Percentiles rank a stretch among this genome's conserved stretches.
phyloP scores from a whole-genome alignment of 2,329 filamentous ascomycete species.

The Colletotrichum aenigma region DNA sequence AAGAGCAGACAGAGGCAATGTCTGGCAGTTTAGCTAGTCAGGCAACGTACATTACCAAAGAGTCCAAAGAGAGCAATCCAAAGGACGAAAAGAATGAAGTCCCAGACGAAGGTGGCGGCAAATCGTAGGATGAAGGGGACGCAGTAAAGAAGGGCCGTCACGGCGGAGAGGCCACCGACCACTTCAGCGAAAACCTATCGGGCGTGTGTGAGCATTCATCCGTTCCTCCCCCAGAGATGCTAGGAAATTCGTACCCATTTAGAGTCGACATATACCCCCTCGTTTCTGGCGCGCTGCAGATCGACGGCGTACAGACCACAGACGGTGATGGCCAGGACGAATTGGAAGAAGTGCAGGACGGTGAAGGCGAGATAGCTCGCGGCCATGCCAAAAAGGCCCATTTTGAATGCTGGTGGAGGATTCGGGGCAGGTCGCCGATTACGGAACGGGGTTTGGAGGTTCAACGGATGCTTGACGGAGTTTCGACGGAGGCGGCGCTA shows the following conservation, averaged over 20 bases:
- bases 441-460: neutral
- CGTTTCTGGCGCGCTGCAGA: slow-evolving; percentile 57
- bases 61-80: slow-evolving; percentile 85
- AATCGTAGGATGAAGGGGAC: slow-evolving; percentile 64
- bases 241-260: slow-evolving; percentile 66
- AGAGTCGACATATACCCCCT: slow-evolving; percentile 57
- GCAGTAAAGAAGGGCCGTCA: slow-evolving; percentile 69
- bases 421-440: neutral
- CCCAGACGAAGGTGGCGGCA: slow-evolving; percentile 67
- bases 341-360: slow-evolving; percentile 74
- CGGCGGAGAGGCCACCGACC: slow-evolving; percentile 67
- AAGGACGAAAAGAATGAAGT: slow-evolving; percentile 73
- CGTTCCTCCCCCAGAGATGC: neutral
- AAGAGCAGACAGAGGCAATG: neutral
- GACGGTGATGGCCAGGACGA: slow-evolving; percentile 77
- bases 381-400: slow-evolving; percentile 50
- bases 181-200: slow-evolving; percentile 72
- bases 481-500: neutral
- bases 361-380: slow-evolving; percentile 60
- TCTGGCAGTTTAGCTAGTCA: neutral
- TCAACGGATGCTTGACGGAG: neutral
- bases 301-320: slow-evolving; percentile 80
- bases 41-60: slow-evolving; percentile 66
- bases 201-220: neutral
- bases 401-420: slow-evolving; percentile 26